These are phyloP conservation scores for Davidsoniella eucalypti DNA, from an alignment of 2,329 filamentous ascomycete genomes.

Conservation along the genomic window DNA sequence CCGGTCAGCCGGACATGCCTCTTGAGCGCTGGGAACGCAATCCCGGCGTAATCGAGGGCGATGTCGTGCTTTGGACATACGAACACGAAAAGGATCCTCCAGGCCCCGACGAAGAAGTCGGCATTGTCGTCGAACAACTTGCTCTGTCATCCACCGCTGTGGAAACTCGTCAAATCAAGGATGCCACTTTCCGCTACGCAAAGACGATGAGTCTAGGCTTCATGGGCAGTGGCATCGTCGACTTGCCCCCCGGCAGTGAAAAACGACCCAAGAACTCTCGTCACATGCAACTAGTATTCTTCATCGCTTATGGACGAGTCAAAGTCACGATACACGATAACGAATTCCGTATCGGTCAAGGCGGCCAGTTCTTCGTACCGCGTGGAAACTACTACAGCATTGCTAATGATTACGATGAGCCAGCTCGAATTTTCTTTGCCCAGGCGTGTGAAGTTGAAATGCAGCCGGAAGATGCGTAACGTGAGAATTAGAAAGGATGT, in stretches of 20 bases:
- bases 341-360: conserved; percentile 67
- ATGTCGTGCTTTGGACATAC: conserved; percentile 47
- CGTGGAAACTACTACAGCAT: conserved; percentile 93
- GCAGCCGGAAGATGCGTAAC: conserved; percentile 12
- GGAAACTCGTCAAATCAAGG: conserved; percentile 39
- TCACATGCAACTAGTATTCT: conserved; percentile 96
- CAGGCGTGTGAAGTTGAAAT: conserved; percentile 55
- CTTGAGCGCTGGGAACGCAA: conserved; percentile 56
- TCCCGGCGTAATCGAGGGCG: conserved; percentile 46
- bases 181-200: conserved; percentile 67
- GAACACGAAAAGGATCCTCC: conserved; percentile 38
- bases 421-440: conserved; percentile 76
- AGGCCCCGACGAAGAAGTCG: conserved; percentile 36
- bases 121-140: conserved; percentile 36
- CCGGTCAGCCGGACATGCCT: conserved; percentile 31
- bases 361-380: conserved; percentile 87
- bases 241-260: conserved; percentile 64
- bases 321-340: conserved; percentile 61
- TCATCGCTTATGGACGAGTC: conserved; percentile 70
- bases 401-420: conserved; percentile 55
- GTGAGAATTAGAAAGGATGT: no score
- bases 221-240: conserved; percentile 79
- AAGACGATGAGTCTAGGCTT: conserved; percentile 76
- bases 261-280: conserved; percentile 86
- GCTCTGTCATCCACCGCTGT: conserved; percentile 40